These are phyloP conservation scores for Helichrysum umbraculigerum DNA, from an alignment of 129 eudicot species.

Conservation along the genomic window DNA sequence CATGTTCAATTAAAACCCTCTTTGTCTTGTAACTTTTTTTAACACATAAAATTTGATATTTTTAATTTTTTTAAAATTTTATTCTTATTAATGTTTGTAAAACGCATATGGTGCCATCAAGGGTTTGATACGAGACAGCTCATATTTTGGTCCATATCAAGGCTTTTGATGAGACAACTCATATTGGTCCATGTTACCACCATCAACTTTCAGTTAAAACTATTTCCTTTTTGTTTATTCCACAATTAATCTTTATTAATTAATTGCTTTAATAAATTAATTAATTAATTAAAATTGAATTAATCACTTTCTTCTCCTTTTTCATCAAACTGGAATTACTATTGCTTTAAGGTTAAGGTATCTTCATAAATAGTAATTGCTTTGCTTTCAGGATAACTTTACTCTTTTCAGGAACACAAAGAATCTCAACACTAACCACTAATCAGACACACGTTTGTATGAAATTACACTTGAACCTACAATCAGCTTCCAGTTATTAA, in stretches of 20 bases:
- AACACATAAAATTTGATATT: not conserved
- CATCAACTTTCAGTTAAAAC: conserved; percentile 18
- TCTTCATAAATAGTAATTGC: not conserved
- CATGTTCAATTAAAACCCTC: conserved; percentile 59
- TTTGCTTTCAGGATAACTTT: not conserved
- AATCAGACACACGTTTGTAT: too few species aligned
- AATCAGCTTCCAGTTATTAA: too few species aligned
- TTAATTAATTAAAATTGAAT: too few species aligned
- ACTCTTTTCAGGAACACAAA: not conserved
- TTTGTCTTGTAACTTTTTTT: conserved; percentile 43
- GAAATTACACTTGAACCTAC: too few species aligned
- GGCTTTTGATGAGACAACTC: conserved; percentile 48
- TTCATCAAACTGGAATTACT: not conserved
- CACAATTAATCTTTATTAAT: not conserved
- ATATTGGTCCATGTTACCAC: conserved; percentile 61
- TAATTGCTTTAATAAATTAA: not conserved
- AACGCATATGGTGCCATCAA: conserved; percentile 40
- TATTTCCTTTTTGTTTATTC: not conserved
- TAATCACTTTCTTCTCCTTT: not conserved
- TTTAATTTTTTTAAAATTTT: not conserved
- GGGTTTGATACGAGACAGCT: conserved; percentile 40
- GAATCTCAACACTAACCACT: not conserved
- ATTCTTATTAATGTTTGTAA: not conserved
- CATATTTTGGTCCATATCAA: conserved; percentile 38
- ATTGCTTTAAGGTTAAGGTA: not conserved